Percentiles rank a stretch among this genome's conserved stretches.
Conservation (phyloP, 2,329 filamentous ascomycete genomes). For the Penicillium polonicum region DNA sequence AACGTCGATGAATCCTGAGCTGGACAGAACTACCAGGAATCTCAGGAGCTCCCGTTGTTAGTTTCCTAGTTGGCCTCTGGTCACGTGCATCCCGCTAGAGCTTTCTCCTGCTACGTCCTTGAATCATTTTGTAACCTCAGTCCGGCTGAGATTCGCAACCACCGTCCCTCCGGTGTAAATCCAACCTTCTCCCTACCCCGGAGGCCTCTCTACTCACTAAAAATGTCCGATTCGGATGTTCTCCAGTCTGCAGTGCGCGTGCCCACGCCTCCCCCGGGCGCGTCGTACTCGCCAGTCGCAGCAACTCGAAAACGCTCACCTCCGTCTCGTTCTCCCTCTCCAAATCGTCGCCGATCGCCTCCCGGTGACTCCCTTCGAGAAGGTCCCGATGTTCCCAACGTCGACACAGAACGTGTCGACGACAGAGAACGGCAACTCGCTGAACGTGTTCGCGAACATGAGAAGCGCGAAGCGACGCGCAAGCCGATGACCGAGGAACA, state of each 20-base stretch:
- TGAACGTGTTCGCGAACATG: constrained; percentile 55
- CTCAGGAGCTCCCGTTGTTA: constrained; percentile 22
- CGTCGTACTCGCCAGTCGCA: constrained; percentile 49
- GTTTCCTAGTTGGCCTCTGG: constrained; percentile 12
- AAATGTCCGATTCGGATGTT: constrained; percentile 48
- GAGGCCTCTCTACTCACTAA: constrained; percentile 17
- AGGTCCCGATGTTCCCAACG: constrained; percentile 46
- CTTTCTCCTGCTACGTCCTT: constrained; percentile 16
- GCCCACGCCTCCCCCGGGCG: constrained; percentile 55
- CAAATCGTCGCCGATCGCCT: constrained; percentile 51
- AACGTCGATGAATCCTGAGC: constrained; percentile 9
- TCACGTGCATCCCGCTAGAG: constrained; percentile 23
- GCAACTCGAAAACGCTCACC: constrained; percentile 58
- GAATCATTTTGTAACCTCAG: constrained; percentile 6
- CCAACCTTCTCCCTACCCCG: background rate
- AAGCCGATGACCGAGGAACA: constrained; percentile 70
- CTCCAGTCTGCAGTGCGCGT: constrained; percentile 59
- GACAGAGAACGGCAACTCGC: constrained; percentile 52
- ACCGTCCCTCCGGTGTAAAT: constrained; percentile 10
- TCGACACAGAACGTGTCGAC: constrained; percentile 51
- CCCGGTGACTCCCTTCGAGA: constrained; percentile 38
- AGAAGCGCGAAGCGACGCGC: constrained; percentile 47
- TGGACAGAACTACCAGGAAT: constrained; percentile 11
- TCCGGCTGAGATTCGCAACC: constrained; percentile 10
- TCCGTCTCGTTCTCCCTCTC: constrained; percentile 54